These are phyloP conservation scores for Pleurotus salmoneostramineus DNA, from an alignment of 768 basidiomycete species.

Conservation along the genomic window DNA sequence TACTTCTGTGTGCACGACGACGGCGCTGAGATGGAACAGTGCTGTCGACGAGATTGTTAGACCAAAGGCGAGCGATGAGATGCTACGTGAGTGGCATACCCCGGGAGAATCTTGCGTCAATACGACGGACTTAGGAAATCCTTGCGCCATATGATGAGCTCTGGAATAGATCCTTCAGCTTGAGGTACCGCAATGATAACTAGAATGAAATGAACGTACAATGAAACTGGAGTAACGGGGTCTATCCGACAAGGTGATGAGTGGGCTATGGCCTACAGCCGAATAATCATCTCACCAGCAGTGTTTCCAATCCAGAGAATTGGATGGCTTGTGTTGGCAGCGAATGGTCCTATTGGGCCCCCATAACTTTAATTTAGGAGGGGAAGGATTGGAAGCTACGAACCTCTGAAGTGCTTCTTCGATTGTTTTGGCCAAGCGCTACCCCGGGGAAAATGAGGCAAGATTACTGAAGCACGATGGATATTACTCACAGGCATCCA, in stretches of 20 bases:
- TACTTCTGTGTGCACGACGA: slow-evolving; percentile 21
- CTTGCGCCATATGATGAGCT: slow-evolving; percentile 32
- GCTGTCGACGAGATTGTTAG: slow-evolving; percentile 5
- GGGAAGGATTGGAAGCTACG: neutral
- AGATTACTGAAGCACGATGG: neutral
- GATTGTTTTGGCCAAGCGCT: slow-evolving; percentile 25
- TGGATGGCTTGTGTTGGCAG: slow-evolving; percentile 33
- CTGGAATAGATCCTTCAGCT: slow-evolving; percentile 15
- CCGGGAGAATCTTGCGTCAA: slow-evolving; percentile 38
- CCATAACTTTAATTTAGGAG: neutral
- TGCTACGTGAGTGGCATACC: slow-evolving; percentile 17
- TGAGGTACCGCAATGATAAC: too few species aligned
- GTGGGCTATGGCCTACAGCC: neutral
- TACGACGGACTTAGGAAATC: slow-evolving; percentile 34
- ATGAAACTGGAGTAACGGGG: slow-evolving; percentile 15
- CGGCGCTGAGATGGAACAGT: slow-evolving; percentile 15
- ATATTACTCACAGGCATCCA: slow-evolving; percentile 16
- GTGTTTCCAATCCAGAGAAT: slow-evolving; percentile 37
- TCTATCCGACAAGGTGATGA: neutral
- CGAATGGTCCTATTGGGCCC: slow-evolving; percentile 24
- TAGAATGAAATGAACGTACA: neutral
- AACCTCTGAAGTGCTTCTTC: slow-evolving; percentile 18
- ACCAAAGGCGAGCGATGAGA: neutral
- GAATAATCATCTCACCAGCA: slow-evolving; percentile 17
- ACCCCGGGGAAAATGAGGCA: neutral